These are phyloP conservation scores for Alternaria incomplexa DNA, from an alignment of 2,329 filamentous ascomycete genomes.

Conservation along the genomic window DNA sequence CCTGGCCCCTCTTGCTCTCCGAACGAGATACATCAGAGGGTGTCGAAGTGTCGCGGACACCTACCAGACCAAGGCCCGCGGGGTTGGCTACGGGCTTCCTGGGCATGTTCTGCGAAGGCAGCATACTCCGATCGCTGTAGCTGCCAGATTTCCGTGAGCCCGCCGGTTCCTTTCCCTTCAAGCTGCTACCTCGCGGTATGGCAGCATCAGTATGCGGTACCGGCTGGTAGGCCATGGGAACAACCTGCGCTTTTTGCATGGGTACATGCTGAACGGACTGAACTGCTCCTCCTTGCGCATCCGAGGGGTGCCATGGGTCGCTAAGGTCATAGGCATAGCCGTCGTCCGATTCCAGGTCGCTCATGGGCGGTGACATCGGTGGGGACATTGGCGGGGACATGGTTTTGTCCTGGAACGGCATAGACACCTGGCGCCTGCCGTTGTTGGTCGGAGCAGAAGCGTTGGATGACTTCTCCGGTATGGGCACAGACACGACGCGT, in stretches of 20 bases:
- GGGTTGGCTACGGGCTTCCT: conserved; percentile 31
- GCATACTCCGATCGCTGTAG: conserved; percentile 38
- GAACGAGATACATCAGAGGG: conserved; percentile 40
- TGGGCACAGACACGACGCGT: conserved; percentile 31
- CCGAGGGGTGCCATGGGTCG: conserved; percentile 45
- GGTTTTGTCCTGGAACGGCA: conserved; percentile 33
- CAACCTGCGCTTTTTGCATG: conserved; percentile 32
- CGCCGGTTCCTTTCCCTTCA: conserved; percentile 43
- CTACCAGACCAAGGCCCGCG: conserved; percentile 41
- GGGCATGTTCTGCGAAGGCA: conserved; percentile 25
- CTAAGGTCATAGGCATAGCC: conserved; percentile 38
- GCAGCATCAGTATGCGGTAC: conserved; percentile 23
- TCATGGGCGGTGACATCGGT: conserved; percentile 25
- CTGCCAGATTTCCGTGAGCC: conserved; percentile 34
- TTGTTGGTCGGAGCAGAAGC: conserved; percentile 23
- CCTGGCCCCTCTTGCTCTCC: conserved; percentile 39
- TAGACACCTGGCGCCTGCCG: conserved; percentile 42
- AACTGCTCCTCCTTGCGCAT: conserved; percentile 21
- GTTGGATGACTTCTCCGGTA: conserved; percentile 12
- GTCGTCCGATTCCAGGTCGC: conserved; percentile 38
- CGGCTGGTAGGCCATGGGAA: conserved; percentile 13
- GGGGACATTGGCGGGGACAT: conserved; percentile 14
- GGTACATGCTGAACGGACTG: conserved; percentile 22
- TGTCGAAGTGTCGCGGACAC: conserved; percentile 35
- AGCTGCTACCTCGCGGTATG: conserved; percentile 29